Percentiles rank a stretch among this genome's conserved stretches.
These are phyloP conservation scores for Postia placenta DNA, from an alignment of 768 basidiomycete genomes.

Conservation along the genomic window DNA sequence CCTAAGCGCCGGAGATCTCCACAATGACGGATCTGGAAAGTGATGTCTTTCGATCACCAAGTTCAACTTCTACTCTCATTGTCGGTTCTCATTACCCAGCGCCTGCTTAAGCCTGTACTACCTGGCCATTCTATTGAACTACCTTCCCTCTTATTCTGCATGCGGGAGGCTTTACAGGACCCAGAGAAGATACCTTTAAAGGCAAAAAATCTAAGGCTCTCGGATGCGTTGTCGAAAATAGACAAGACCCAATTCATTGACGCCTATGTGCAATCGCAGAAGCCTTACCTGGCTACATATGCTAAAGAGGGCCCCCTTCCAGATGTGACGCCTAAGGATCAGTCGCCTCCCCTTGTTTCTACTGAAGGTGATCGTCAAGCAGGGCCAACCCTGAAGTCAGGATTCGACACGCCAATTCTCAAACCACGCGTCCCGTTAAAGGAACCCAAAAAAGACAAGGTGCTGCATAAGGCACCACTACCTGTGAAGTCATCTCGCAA, in stretches of 20 bases:
- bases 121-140: too few species aligned
- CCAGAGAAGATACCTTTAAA: too few species aligned
- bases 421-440: constrained; percentile 33
- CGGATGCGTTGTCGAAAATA: constrained; percentile 18
- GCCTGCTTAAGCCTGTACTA: too few species aligned
- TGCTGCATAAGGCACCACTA: not conserved
- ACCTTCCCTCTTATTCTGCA: too few species aligned
- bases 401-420: constrained; percentile 52
- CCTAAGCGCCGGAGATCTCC: too few species aligned
- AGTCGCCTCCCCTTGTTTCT: not conserved
- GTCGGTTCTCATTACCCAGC: too few species aligned
- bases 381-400: constrained; percentile 19
- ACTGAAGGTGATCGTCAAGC: not conserved
- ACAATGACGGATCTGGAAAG: too few species aligned
- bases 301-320: constrained; percentile 31
- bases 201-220: constrained; percentile 9
- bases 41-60: too few species aligned
- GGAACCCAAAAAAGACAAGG: not conserved
- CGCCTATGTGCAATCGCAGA: constrained; percentile 47
- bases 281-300: constrained; percentile 35
- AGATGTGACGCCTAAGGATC: constrained; percentile 12
- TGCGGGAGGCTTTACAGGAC: too few species aligned
- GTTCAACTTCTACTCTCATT: too few species aligned
- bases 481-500: not conserved
- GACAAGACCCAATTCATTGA: constrained; percentile 38